Evolutionary conservation across 2,329 filamentous ascomycete species (phyloP), one percentile per base, ranked within the genome.

Genomic region (Aspergillus neotritici): DNA sequence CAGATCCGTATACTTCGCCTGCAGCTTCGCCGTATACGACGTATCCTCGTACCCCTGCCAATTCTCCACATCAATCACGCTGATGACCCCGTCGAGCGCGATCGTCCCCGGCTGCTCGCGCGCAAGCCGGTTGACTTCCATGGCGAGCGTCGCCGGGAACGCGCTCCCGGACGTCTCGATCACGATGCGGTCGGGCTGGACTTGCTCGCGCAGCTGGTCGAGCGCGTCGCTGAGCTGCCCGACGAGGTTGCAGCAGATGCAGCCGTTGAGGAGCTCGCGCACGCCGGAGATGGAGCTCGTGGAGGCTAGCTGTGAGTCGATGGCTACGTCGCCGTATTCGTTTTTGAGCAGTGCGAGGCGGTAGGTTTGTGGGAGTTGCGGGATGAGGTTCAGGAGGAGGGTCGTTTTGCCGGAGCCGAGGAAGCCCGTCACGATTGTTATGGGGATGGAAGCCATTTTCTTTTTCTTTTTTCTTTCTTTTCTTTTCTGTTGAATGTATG

Each of bases 171-270:
- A 87, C 2, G 93, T 98, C 75, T 98, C 93, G 63, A 98, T 83
- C 40, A 98, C 81, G 66, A 98, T 93, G 43, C 93, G 80, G 62
- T 96, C 86, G 0, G 89, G 91, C 0, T 54, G 50, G 5, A 77
- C 69, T 31, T 76, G 69, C 17, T 71, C 66, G 39, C 79, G 78
- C 32, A 98, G 81, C 60, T 93, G 83, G 34, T 78, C 70, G 13
- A 98, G 81, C 1, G 91, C 90, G 37, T 85, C 82, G 47, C 81
- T 80, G 6, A 98, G 80, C 66, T 94, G 87, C 12, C 93, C 93
- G 48, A 98, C 91, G 17, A 97, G 84, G 64, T 97, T 97, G 73
- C 93, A 98, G 78, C 93, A 98, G 68, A 98, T 97, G 71, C 93
- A 97, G 53, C 91, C 93, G 65, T 95, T 94, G 41, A 98, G 83